phyloP scores from a whole-genome alignment of 805 yeast species.

The Nakazawaea ambrosiae region DNA sequence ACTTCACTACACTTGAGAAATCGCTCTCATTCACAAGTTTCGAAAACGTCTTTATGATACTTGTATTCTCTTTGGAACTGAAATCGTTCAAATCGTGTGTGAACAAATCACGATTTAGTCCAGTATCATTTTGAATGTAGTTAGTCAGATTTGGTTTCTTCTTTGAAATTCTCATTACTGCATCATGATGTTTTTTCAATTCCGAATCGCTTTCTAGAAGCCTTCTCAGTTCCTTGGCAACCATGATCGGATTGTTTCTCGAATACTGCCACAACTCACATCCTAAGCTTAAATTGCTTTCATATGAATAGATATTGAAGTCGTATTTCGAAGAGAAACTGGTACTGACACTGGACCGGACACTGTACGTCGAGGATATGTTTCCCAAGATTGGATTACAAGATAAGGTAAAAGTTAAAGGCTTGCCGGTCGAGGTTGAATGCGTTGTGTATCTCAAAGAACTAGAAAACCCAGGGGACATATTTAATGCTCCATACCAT shows the following conservation, averaged over 20 bases:
- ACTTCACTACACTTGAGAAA: conserved; percentile 66
- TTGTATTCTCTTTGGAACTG: conserved; percentile 19
- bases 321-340: conserved; percentile 82
- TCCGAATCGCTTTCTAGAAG: neutral
- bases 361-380: conserved; percentile 79
- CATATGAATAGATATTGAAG: conserved; percentile 85
- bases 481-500: conserved; percentile 78
- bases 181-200: neutral
- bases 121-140: neutral
- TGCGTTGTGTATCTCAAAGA: conserved; percentile 81
- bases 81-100: neutral
- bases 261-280: conserved; percentile 69
- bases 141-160: neutral
- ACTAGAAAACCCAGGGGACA: conserved; percentile 86
- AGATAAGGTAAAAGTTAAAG: conserved; percentile 80
- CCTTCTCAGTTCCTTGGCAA: conserved; percentile 2
- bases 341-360: conserved; percentile 66
- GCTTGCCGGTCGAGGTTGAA: conserved; percentile 81
- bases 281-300: conserved; percentile 80
- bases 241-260: conserved; percentile 12
- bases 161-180: neutral
- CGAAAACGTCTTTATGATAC: conserved; percentile 46
- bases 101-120: too few relatives aligned
- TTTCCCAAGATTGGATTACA: conserved; percentile 89
- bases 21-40: conserved; percentile 42